Base-by-base conservation (phyloP, 345 rosid genomes). In the Salix purpurea region DNA sequence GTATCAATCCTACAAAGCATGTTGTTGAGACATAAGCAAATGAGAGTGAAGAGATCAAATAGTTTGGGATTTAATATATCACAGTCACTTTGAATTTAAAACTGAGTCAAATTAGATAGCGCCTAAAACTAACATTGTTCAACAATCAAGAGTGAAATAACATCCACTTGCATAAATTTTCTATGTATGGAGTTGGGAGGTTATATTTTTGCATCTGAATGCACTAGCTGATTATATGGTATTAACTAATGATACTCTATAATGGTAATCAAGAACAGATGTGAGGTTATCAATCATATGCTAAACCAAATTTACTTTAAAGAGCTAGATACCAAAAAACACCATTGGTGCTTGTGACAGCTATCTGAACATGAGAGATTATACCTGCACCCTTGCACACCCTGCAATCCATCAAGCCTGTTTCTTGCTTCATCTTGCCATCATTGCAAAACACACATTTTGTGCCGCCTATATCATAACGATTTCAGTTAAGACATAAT, bases 341-440 rank as follows among this genome's bases (percentile, higher is more conserved):
- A 64, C 5, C 65, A 4, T 11, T 15, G 24, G 54, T 56, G 24
- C 6, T 15, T 0, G 16, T 13, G 16, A 44, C 50, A 11, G 50
- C 16, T 24, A 75, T 58, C 36, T 8, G 26, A 56, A 76, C 34
- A 52, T 24, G 40, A 28, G 70, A 68, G 46, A 40, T 28, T 52
- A 48, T 86, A 94, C 98, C 97, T 91, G 97, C 94, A 76, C 98
- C 98, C 80, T 88, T 94, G 90, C 97, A 92, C 40, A 92, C 97
- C 82, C 81, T 90, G 76, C 97, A 94, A 56, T 89, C 86, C 44
- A 91, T 89, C 81, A 83, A 69, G 34, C 98, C 91, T 0, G 89
- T 83, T 81, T 91, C 97, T 68, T 87, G 86, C 85, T 91, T 94
- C 98, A 94, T 94, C 87, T 91, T 92, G 50, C 97, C 97, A 72